Base-by-base conservation (phyloP, 768 basidiomycete genomes). In the Leccinum subgranulosum region DNA sequence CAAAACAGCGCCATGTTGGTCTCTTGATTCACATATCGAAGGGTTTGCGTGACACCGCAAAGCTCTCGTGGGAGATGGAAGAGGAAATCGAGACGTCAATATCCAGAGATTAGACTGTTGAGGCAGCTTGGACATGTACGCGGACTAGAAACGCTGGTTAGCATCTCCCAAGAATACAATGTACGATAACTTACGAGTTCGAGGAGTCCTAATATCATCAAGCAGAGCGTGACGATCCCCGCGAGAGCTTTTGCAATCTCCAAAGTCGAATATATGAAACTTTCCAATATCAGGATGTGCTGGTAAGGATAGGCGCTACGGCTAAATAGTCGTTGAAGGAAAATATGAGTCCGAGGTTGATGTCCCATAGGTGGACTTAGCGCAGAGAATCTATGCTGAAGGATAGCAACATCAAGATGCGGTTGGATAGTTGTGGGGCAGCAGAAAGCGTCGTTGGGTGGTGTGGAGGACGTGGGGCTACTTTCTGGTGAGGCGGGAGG, bases 131-230 rank as follows among this genome's bases (percentile, higher is more conserved):
- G 61, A 54, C 14, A 39, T 21, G 51, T 63, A 43, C 29, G 61
- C 59, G 11, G 64, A 63, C 68, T 69, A 46, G 23, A 39, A 51
- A 33, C 19, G 15, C 43, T 23, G 17, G 15, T 51, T 68, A 70
- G 58, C 12, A 56, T 3, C 19, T 23, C 9, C 3, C 15, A 57
- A 2, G 6, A 8, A 17, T 29, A 4, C 31, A 39, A 51, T 25
- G 39, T n/a, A 50, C 0, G 7, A 48, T 4, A 3, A 19, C 34
- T 47, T 58, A 68, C 67, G 63, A 43, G 60, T 67, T 69, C 67
- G 21, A 69, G 68, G 29, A 68, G 34, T 8, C 55, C 56, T 64
- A 60, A 70, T 1, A 66, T 33, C 43, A 68, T 27, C 14, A 69
- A 49, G 53, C 64, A 70, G 34, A 69, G 60, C 33, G 55, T 47